Base-by-base conservation (phyloP, 768 basidiomycete species). In the Termitomyces sp. region DNA sequence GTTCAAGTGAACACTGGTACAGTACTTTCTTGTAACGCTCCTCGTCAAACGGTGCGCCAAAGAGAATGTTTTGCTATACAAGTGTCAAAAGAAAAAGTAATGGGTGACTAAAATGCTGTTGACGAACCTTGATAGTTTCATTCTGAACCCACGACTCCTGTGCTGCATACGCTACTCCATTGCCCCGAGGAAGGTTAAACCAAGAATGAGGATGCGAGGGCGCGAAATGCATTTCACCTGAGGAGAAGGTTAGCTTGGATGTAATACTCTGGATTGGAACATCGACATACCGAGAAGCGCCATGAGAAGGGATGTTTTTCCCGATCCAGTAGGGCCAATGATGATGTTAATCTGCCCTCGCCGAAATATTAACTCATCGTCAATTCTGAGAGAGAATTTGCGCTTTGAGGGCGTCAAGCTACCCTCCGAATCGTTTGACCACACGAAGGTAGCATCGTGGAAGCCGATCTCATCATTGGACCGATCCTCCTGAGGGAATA, bases 141-240 rank as follows among this genome's bases (percentile, higher is more conserved):
- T 91, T 92, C 66, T 86, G 81, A 2, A 92, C 84, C 90, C 90
- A 95, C 4, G 88, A 84, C 64, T 92, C 89, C 66, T 95, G 91
- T 3, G 87, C 86, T 6, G 87, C 87, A 64, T 89, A 92, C 2
- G 89, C 84, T 36, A 94, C 78, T 5, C 91, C 89, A 1, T 76
- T 76, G 3, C 70, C 71, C 3, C 89, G 74, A 23, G 91, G 90
- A 6, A 93, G 78, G 57, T 81, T 83, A 67, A 78, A 88, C 78
- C 81, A 87, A 0, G 88, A 83, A 40, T 80, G 76, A 1, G 79
- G 72, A 9, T 70, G 65, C 7, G 71, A 70, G 2, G 77, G 79
- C 10, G 77, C 67, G 62, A 82, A 84, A 64, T 88, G 84, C 83
- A 89, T 82, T 68, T 89, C 86, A 32, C 85, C 78, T 76, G 48